Conservation (phyloP, 2,329 filamentous ascomycete genomes). For the Trichoderma sp. region DNA sequence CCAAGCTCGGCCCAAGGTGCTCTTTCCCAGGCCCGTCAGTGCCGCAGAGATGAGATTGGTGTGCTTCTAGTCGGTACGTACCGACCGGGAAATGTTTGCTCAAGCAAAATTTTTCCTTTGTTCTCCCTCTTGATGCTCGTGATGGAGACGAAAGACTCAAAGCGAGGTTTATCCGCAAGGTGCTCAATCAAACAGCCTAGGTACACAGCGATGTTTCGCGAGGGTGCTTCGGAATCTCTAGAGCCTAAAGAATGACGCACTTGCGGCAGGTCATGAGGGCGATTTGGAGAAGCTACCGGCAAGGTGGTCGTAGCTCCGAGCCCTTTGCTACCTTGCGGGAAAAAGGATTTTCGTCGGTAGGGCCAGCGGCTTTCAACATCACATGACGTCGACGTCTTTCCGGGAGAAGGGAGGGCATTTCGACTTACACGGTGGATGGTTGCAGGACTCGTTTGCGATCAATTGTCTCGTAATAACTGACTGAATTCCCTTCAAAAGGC, state of each 20-base stretch:
- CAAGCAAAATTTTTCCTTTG: constrained; percentile 1
- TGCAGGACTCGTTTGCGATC: not conserved
- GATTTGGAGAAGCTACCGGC: not conserved
- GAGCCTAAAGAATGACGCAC: not conserved
- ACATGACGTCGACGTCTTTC: constrained; percentile 19
- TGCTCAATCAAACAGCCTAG: not conserved
- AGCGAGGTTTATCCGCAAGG: constrained; percentile 16
- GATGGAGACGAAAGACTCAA: not conserved
- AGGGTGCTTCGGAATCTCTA: too few relatives aligned
- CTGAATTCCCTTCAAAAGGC: too few relatives aligned
- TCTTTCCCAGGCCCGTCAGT: not conserved
- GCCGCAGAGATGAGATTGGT: not conserved
- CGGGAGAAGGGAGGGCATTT: constrained; percentile 6
- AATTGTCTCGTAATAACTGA: not conserved
- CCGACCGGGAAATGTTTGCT: not conserved
- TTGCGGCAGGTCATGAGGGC: not conserved
- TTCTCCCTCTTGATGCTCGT: not conserved
- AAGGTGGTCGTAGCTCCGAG: constrained; percentile 2
- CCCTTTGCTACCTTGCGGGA: not conserved
- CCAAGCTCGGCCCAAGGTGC: not conserved
- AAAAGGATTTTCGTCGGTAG: constrained; percentile 11
- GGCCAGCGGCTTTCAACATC: constrained; percentile 10
- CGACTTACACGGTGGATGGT: constrained; percentile 5
- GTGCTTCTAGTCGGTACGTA: constrained; percentile 3
- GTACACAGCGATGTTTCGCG: too few relatives aligned